These are phyloP conservation scores for Scheffersomyces stipitis DNA, from an alignment of 805 yeast genomes.

Conservation along the genomic window DNA sequence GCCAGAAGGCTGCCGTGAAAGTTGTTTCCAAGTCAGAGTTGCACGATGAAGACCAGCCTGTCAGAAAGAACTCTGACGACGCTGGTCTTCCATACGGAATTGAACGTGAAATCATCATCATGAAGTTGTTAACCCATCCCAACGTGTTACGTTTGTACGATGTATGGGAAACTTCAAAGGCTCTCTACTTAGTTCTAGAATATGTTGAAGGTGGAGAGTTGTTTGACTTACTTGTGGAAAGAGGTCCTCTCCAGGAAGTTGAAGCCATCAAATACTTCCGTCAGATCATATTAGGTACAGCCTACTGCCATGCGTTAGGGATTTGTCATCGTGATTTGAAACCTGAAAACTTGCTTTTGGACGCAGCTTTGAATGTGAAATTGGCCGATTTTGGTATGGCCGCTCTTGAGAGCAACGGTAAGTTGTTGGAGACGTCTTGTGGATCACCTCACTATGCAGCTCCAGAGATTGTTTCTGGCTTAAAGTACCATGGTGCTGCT, in stretches of 20 bases:
- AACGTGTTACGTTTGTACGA: conserved; percentile 92
- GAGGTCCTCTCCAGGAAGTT: conserved; percentile 68
- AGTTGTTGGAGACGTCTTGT: conserved; percentile 74
- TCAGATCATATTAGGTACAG: conserved; percentile 76
- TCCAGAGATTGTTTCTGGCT: conserved; percentile 80
- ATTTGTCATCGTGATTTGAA: conserved; percentile 81
- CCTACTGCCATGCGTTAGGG: conserved; percentile 77
- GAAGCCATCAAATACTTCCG: conserved; percentile 76
- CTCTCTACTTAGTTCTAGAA: conserved; percentile 74
- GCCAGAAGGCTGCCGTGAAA: conserved; percentile 80
- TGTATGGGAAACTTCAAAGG: conserved; percentile 97
- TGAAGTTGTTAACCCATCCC: conserved; percentile 92
- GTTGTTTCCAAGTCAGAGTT: conserved; percentile 69
- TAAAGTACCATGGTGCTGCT: conserved; percentile 78
- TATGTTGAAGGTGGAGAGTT: conserved; percentile 89
- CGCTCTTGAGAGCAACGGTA: conserved; percentile 71
- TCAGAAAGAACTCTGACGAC: conserved; percentile 38
- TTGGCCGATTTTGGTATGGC: conserved; percentile 92
- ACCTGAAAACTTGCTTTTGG: conserved; percentile 75
- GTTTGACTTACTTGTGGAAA: conserved; percentile 69
- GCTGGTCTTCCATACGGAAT: conserved; percentile 88
- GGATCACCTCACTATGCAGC: conserved; percentile 91
- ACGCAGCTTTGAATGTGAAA: conserved; percentile 64
- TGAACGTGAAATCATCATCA: conserved; percentile 94
- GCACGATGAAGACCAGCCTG: conserved; percentile 32